Base-by-base conservation (phyloP, 495 filamentous ascomycete genomes). In the Penicillium cosmopolitanum region DNA sequence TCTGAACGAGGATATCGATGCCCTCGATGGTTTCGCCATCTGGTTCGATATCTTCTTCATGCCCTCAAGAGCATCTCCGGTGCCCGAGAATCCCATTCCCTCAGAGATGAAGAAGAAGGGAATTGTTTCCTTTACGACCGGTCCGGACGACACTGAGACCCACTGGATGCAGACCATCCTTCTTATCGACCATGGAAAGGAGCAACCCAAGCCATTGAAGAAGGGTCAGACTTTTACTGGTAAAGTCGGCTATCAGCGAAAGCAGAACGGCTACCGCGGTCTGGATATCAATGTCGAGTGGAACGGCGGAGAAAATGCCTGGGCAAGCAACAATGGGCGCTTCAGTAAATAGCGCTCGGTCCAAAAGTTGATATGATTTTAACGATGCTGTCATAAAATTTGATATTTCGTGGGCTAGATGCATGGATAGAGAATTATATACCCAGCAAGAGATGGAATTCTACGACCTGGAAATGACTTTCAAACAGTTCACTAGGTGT, bases 31-130 rank as follows among this genome's bases (percentile, higher is more conserved):
- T 15, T 88, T 77, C 69, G 73, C 77, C 18, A 81, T 87, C 56
- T 87, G 85, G 84, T 87, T 88, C 58, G 85, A 88, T 63, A 85
- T 83, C 4, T 85, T 84, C 73, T 87, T 88, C 66, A 75, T 84
- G 68, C 78, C 80, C 4, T 78, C 79, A 2, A 64, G 73, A 18
- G 71, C 78, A 7, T 72, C 78, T 50, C 63, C 64, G 4, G 65
- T 83, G 18, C 73, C 81, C 3, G 69, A 77, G 18, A 68, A 84
- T 65, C 75, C 74, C 8, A 64, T 72, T 36, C 72, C 73, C 34
- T 67, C 73, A 28, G 75, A 78, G 36, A 74, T 76, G 73, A 68
- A 72, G 61, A 81, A 79, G 70, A 76, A 78, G 62, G 78, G 74
- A 44, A 65, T 72, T 34, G 76, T 82, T 35, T 71, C 75, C n/a